Evolutionary conservation across 1,284 basidiomycete species (phyloP).

Genomic region (Trichosporon sp.): DNA sequence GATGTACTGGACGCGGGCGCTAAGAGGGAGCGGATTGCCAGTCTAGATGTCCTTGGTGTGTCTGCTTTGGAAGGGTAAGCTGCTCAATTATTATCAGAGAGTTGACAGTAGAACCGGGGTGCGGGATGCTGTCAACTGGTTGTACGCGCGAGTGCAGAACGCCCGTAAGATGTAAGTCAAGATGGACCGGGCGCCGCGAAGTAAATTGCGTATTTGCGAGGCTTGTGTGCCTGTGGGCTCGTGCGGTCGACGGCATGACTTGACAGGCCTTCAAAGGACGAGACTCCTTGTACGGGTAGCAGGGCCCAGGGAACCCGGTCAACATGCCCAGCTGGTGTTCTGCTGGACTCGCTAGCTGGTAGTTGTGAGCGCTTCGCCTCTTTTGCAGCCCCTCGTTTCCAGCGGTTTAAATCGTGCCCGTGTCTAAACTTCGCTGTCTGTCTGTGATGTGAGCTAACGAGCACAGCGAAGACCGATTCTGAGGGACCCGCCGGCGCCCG

Average conservation of each 20-base stretch:
- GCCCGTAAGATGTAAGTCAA: slow-evolving; percentile 57
- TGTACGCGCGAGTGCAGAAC: slow-evolving; percentile 86
- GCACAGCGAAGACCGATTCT: slow-evolving; percentile 12
- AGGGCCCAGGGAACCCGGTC: too few relatives aligned
- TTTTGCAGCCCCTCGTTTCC: too few relatives aligned
- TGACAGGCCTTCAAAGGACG: too few relatives aligned
- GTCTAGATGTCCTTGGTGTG: slow-evolving; percentile 82
- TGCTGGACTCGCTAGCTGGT: too few relatives aligned
- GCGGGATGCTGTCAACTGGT: slow-evolving; percentile 82
- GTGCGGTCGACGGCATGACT: too few relatives aligned
- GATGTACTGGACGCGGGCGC: slow-evolving; percentile 14
- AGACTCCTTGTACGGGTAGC: too few relatives aligned
- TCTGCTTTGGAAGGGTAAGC: slow-evolving; percentile 82
- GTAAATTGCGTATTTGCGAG: background rate
- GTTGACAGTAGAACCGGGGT: slow-evolving; percentile 65
- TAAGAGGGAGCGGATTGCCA: slow-evolving; percentile 59
- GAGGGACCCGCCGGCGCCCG: background rate
- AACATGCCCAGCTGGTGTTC: too few relatives aligned
- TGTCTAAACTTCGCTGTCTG: too few relatives aligned
- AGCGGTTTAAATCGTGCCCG: too few relatives aligned
- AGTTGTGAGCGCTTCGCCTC: too few relatives aligned
- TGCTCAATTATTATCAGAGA: background rate
- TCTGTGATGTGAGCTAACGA: too few relatives aligned
- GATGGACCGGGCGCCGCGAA: background rate
- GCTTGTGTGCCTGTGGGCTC: too few relatives aligned